Evolutionary conservation across 2,329 filamentous ascomycete genomes (phyloP).

Genomic region (Paecilomyces fulvus): DNA sequence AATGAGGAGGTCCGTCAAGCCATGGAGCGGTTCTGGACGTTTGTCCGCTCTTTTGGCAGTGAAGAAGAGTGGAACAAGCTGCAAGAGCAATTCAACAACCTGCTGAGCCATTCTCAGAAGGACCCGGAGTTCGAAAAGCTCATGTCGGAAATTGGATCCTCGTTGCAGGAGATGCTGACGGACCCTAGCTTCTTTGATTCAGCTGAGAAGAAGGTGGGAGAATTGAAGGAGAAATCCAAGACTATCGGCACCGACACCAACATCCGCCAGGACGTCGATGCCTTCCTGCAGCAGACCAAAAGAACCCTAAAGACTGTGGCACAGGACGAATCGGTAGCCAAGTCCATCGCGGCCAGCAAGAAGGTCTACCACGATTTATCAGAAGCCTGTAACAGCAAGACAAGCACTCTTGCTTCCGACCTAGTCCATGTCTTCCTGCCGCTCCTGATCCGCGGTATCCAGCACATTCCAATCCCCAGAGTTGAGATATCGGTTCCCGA

Average conservation of each 20-base stretch:
- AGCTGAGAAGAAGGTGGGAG: conserved; percentile 56
- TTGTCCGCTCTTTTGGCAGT: conserved; percentile 74
- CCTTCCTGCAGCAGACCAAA: conserved; percentile 60
- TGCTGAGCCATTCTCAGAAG: conserved; percentile 64
- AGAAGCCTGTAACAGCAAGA: conserved; percentile 54
- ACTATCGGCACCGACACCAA: conserved; percentile 56
- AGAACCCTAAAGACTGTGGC: conserved; percentile 60
- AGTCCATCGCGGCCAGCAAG: conserved; percentile 57
- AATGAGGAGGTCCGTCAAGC: conserved; percentile 70
- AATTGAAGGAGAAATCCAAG: conserved; percentile 49
- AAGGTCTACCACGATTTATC: conserved; percentile 63
- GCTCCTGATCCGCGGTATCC: conserved; percentile 64
- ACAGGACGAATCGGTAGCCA: conserved; percentile 63
- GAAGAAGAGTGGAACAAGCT: conserved; percentile 65
- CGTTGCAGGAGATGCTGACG: conserved; percentile 71
- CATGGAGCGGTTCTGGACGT: conserved; percentile 68
- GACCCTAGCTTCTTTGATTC: conserved; percentile 81
- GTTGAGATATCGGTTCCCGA: conserved; percentile 79
- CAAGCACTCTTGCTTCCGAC: conserved; percentile 66
- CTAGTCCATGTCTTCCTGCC: conserved; percentile 73
- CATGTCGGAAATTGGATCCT: conserved; percentile 62
- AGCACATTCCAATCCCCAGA: conserved; percentile 82
- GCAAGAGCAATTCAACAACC: conserved; percentile 57
- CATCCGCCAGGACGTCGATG: conserved; percentile 64
- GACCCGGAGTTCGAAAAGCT: conserved; percentile 78